These are phyloP conservation scores for Rhodosporidiobolus sp. DNA, from an alignment of 768 basidiomycete genomes.

Conservation along the genomic window DNA sequence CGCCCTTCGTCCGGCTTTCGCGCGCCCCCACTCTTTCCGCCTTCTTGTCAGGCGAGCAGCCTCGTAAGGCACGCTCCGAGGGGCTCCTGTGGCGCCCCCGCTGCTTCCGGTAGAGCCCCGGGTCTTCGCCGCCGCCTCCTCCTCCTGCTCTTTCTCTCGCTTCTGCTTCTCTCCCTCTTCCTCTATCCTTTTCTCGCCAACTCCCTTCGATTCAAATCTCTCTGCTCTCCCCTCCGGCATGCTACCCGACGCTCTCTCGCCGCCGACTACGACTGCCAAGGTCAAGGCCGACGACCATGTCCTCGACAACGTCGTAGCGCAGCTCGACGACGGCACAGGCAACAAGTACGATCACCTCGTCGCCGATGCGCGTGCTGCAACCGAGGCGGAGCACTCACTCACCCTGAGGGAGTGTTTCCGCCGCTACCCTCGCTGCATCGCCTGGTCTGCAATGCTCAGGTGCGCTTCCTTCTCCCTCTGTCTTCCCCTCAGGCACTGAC, in stretches of 20 bases:
- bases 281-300: conserved; percentile 4
- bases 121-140: no score
- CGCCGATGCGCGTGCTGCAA: conserved; percentile 46
- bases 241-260: no score
- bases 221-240: no score
- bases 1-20: background rate
- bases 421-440: conserved; percentile 49
- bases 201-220: no score
- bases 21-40: background rate
- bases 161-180: no score
- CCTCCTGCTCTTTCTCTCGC: no score
- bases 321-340: conserved; percentile 38
- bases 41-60: background rate
- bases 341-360: conserved; percentile 31
- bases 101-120: no score
- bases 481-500: background rate
- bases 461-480: conserved; percentile 2
- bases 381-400: conserved; percentile 48
- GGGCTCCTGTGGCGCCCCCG: no score
- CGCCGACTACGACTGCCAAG: background rate
- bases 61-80: no score
- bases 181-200: no score
- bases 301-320: conserved; percentile 26
- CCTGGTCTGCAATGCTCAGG: conserved; percentile 47
- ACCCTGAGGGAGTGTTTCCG: conserved; percentile 47